phyloP scores from a whole-genome alignment of 2,329 filamentous ascomycete genomes.

The Monosporascus ibericus region DNA sequence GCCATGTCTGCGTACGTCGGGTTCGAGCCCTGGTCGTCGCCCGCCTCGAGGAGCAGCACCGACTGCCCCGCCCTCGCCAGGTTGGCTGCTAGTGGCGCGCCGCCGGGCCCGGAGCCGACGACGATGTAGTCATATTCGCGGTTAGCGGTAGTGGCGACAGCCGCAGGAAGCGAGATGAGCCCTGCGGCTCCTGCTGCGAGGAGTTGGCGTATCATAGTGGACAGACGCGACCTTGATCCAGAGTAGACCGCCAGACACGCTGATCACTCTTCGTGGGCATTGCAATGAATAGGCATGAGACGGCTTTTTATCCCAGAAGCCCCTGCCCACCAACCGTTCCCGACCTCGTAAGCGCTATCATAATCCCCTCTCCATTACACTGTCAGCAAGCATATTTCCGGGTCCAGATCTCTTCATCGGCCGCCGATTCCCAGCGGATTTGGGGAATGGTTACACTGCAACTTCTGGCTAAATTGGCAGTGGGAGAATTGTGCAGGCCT shows the following conservation, averaged over 20 bases:
- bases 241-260: not conserved
- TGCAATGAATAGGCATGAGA: not conserved
- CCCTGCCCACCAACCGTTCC: not conserved
- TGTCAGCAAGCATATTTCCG: not conserved
- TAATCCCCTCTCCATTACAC: not conserved
- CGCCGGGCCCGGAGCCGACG: conserved; percentile 51
- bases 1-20: conserved; percentile 22
- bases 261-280: too few relatives aligned
- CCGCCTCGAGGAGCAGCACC: conserved; percentile 50
- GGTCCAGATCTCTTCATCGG: not conserved
- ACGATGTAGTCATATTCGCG: conserved; percentile 33
- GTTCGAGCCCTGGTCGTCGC: conserved; percentile 37
- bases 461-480: not conserved
- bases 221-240: not conserved
- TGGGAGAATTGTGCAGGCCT: not conserved
- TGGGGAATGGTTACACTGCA: not conserved
- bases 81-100: conserved; percentile 46
- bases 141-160: not conserved
- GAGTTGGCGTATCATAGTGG: not conserved
- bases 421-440: not conserved
- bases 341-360: not conserved
- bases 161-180: not conserved
- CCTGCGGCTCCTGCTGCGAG: not conserved
- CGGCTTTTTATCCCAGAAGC: not conserved
- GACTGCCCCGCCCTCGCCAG: conserved; percentile 48